Evolutionary conservation across 164 flowering plant species (phyloP), one percentile per base, ranked within the genome.

Genomic region (Berberis vulgaris): DNA sequence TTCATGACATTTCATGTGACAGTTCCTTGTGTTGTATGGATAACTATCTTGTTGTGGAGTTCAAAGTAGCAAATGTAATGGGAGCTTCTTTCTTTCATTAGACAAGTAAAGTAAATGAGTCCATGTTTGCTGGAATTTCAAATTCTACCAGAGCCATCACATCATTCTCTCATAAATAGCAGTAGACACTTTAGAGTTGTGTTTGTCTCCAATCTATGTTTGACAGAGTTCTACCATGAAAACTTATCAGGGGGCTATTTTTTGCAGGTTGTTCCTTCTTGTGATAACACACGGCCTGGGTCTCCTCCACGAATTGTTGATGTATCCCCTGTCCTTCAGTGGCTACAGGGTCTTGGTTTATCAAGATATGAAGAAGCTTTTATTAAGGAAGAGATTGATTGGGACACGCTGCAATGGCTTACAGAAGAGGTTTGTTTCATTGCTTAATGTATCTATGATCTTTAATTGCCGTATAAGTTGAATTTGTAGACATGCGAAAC

Each of bases 371-470:
- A 82, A 68, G 91, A 81, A 54, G 73, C 68, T 62, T 93, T 93
- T 71, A 65, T 77, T 11, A 74, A 73, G 57, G 90, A 90, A 69
- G 98, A 93, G 78, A 79, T 93, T 71, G 96, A 90, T 54, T 88
- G 94, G 97, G 92, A 85, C 44, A 74, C 92, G 11, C 71, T 93
- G 49, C 80, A 80, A 49, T 85, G 92, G 86, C 69, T 90, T 63
- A 84, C 90, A 10, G 98, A 93, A 72, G 98, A 93, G 98, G 97
- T 90, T 66, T 57, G 69, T 45, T 54, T 61, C 43, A 13, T 59
- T 12, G 13, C 41, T 52, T 41, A 10, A 52, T n/a, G 3, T 50
- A 26, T 66, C 41, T 43, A 46, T 69, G 60, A 54, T 52, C 50
- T 46, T 11, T 63, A 9, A 4, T 39, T 49, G 39, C 53, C 49